A percentile compares a stretch with the other conserved stretches of the same genome.
Evolutionary conservation across 768 basidiomycete genomes (phyloP).

Genomic region (Mycena haematopus): DNA sequence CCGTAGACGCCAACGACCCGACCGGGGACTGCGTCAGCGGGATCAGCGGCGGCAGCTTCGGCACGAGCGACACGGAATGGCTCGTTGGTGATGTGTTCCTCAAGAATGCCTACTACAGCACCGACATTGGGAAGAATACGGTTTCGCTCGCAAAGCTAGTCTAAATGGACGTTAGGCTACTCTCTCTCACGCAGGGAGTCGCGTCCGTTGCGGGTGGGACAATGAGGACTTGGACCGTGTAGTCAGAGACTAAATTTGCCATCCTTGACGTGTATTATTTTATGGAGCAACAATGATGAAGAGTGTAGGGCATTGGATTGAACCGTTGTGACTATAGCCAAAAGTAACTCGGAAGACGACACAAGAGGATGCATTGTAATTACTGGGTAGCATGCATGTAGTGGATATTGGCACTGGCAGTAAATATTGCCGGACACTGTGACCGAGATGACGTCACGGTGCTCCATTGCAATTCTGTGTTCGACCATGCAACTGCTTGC

Average conservation of each 20-base stretch:
- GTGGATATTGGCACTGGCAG: too few relatives aligned
- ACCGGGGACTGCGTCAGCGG: background rate
- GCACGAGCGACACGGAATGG: background rate
- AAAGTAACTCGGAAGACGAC: too few relatives aligned
- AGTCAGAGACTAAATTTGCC: constrained; percentile 13
- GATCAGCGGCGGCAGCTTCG: background rate
- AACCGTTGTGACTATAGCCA: too few relatives aligned
- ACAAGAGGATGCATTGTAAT: too few relatives aligned
- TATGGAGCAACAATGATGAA: constrained; percentile 20
- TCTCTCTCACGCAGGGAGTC: constrained; percentile 2
- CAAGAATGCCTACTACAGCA: background rate
- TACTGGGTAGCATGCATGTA: too few relatives aligned
- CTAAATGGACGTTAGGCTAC: background rate
- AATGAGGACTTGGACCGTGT: constrained; percentile 3
- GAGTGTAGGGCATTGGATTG: constrained; percentile 5
- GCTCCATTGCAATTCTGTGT: too few relatives aligned
- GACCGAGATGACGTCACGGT: too few relatives aligned
- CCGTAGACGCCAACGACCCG: background rate
- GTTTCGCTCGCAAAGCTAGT: background rate
- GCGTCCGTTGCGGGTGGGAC: background rate
- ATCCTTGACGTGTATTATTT: background rate
- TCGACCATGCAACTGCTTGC: too few relatives aligned
- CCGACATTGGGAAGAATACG: background rate
- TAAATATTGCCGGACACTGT: too few relatives aligned
- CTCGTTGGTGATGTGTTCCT: background rate